A percentile compares a stretch with the other conserved stretches of the same genome.
These are phyloP conservation scores for Saccharomycopsis olivae DNA, from an alignment of 805 yeast genomes.

Conservation along the genomic window DNA sequence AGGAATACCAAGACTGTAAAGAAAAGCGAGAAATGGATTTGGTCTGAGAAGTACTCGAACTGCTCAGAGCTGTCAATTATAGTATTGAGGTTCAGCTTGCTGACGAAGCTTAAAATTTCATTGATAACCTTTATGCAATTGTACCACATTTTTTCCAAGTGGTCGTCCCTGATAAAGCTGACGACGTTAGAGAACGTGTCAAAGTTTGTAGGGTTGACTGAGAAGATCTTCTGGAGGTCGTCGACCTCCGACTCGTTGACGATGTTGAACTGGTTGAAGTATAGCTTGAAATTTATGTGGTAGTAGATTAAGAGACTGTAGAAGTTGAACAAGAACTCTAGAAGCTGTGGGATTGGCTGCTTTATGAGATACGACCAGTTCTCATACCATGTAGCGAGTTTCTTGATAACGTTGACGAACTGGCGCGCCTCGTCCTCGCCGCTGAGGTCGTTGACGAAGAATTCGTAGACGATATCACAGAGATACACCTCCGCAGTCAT, in stretches of 20 bases:
- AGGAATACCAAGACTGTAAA: constrained; percentile 8
- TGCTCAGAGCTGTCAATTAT: constrained; percentile 32
- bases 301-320: constrained; percentile 33
- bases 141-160: constrained; percentile 7
- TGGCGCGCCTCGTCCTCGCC: neutral
- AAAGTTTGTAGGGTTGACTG: constrained; percentile 1
- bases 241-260: neutral
- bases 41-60: constrained; percentile 51
- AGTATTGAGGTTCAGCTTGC: constrained; percentile 8
- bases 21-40: constrained; percentile 34
- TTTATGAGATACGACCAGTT: constrained; percentile 45
- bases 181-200: constrained; percentile 12
- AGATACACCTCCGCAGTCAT: constrained; percentile 44
- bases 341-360: constrained; percentile 48
- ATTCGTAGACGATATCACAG: constrained; percentile 16
- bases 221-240: neutral
- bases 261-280: constrained; percentile 4
- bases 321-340: constrained; percentile 43
- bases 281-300: constrained; percentile 21
- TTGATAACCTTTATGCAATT: constrained; percentile 5
- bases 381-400: constrained; percentile 33
- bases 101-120: constrained; percentile 9
- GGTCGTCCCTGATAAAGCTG: neutral
- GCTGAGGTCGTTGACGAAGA: constrained; percentile 8
- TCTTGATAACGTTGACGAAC: constrained; percentile 24